Percentiles rank a stretch among this genome's conserved stretches.
These are phyloP conservation scores for Hypholoma sublateritium DNA, from an alignment of 768 basidiomycete species.

Conservation along the genomic window DNA sequence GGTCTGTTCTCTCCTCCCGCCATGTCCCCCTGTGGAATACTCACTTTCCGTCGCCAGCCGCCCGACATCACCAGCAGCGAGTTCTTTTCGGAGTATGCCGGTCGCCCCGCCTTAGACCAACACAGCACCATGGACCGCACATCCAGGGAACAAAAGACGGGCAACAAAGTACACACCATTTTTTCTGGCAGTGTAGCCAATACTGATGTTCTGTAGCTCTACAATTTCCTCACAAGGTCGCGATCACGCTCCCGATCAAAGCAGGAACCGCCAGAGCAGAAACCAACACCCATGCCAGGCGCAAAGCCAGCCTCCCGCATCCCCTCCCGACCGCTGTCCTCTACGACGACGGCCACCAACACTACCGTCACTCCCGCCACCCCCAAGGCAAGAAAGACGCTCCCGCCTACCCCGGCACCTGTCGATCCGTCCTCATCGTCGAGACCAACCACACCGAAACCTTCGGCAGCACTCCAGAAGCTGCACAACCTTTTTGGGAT, in stretches of 20 bases:
- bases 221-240: slow-evolving; percentile 55
- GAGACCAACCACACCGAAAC: slow-evolving; percentile 33
- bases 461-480: slow-evolving; percentile 37
- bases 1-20: slow-evolving; percentile 23
- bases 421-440: slow-evolving; percentile 23
- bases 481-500: slow-evolving; percentile 48
- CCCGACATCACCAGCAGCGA: slow-evolving; percentile 17
- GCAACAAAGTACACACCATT: slow-evolving; percentile 40
- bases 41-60: slow-evolving; percentile 15
- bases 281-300: slow-evolving; percentile 20
- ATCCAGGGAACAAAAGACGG: slow-evolving; percentile 39
- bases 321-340: slow-evolving; percentile 63
- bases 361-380: slow-evolving; percentile 61
- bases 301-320: slow-evolving; percentile 51
- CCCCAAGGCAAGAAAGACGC: slow-evolving; percentile 28
- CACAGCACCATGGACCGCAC: slow-evolving; percentile 31
- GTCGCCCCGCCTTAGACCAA: slow-evolving; percentile 20
- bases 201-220: slow-evolving; percentile 42
- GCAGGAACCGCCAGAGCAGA: slow-evolving; percentile 17
- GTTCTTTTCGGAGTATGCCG: slow-evolving; percentile 34
- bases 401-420: slow-evolving; percentile 19
- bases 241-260: slow-evolving; percentile 62
- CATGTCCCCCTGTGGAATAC: slow-evolving; percentile 17
- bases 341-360: slow-evolving; percentile 62
- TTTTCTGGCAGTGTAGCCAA: not conserved